Evolutionary conservation across 208 protist genomes (phyloP), one percentile per base, ranked within the genome.

Genomic region (Leishmania tropica): DNA sequence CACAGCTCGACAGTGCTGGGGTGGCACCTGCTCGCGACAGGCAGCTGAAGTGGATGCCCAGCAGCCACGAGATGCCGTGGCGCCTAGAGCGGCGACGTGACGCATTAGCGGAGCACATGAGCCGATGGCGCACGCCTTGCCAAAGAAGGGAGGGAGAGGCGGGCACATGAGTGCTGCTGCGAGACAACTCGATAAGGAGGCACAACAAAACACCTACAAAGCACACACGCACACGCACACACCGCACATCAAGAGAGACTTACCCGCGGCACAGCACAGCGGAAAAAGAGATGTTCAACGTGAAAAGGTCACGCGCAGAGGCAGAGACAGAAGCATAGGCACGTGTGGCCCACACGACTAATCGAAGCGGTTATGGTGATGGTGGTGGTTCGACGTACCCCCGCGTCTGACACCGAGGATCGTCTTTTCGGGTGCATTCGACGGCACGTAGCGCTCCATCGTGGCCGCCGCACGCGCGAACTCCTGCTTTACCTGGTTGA

Each of bases 401-500:
- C 88, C 91, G 11, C 94, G 91, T 3, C 86, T 84, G n/a, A 95
- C 84, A n/a, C 94, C 94, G 21, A 96, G 75, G 62, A 97, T 90
- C 40, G 92, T 95, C 81, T 95, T 95, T 67, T 97, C 94, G 40
- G 94, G 94, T 13, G 89, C 85, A 72, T 89, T 96, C 11, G 64
- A 73, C 0, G 95, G 95, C 45, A 91, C 62, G 83, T 88, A 95
- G 3, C 92, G 90, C 83, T 96, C 90, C 95, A 97, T 97, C 70
- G 84, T 89, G 84, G 95, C 86, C 56, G 92, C 95, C 28, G 93
- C 95, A 19, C 93, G 86, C 53, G 91, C 79, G 68, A 97, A 96
- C 83, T 97, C 93, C 79, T 96, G 93, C 85, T 96, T 96, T 45
- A 97, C 95, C 70, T 95, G 82, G 81, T 95, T 89, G 77, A 97